Conservation (phyloP, 1,139 yeast species). For the Saccharomyces hybrid region DNA sequence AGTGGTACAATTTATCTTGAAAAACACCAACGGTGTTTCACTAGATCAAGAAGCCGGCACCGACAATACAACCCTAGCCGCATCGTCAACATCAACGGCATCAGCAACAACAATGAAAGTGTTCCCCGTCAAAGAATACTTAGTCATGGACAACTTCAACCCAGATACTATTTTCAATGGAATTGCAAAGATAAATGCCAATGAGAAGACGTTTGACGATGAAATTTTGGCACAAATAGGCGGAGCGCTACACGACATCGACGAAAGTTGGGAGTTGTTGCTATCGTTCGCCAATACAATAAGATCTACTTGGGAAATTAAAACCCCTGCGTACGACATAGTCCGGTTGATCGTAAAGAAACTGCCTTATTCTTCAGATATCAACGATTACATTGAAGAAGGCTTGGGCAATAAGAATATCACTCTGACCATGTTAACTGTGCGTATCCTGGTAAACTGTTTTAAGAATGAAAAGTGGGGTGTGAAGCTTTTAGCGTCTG, state of each 20-base stretch:
- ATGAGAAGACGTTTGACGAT: conserved; percentile 32
- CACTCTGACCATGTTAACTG: conserved; percentile 43
- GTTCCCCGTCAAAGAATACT: conserved; percentile 31
- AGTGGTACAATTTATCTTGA: conserved; percentile 73
- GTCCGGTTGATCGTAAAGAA: conserved; percentile 42
- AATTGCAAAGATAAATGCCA: conserved; percentile 32
- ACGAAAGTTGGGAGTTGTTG: conserved; percentile 31
- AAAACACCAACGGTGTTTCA: conserved; percentile 62
- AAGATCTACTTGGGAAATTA: conserved; percentile 40
- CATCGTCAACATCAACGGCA: conserved; percentile 29
- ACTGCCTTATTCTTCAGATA: conserved; percentile 31
- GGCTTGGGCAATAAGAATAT: conserved; percentile 37
- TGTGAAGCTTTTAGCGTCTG: conserved; percentile 28
- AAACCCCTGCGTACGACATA: conserved; percentile 51
- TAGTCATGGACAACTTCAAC: conserved; percentile 27
- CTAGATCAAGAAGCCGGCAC: conserved; percentile 26
- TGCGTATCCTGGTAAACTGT: conserved; percentile 45
- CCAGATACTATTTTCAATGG: conserved; percentile 34
- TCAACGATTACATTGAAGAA: conserved; percentile 35
- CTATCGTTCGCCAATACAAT: conserved; percentile 37
- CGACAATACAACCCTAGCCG: conserved; percentile 9
- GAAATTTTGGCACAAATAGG: conserved; percentile 33
- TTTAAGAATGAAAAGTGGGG: conserved; percentile 42
- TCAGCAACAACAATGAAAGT: conserved; percentile 11
- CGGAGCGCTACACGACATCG: conserved; percentile 31